Evolutionary conservation across 2,329 filamentous ascomycete species (phyloP), one percentile per base, ranked within the genome.

Genomic region (Alternaria brassicae): DNA sequence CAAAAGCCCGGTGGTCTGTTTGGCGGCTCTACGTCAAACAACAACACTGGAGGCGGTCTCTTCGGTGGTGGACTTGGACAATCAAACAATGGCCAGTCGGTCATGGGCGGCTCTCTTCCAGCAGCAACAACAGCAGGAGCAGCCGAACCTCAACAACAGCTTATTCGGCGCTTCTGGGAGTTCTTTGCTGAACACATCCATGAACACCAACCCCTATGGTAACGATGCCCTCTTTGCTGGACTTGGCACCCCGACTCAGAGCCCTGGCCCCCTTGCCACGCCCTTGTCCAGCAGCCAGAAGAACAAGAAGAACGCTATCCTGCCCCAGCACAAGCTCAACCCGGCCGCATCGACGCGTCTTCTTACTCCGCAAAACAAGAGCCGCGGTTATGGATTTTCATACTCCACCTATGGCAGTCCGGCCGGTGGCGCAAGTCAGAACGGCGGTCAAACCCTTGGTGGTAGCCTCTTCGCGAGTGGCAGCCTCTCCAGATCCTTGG

Each of bases 401-500:
- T 97, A 97, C 79, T 96, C 93, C 65, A 93, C 89, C 2, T 97
- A 96, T 70, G 92, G 92, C 42, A 93, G 91, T 1, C 93, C 94
- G 6, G 88, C 83, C 57, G 91, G 88, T 67, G 86, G 86, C 21
- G 86, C 90, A 4, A 84, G 89, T 72, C 84, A 95, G 70, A 91
- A 90, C 39, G 91, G 90, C 37, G 93, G 91, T 6, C 92, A 93
- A 3, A 87, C 84, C 53, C 86, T 86, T 36, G 65, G 66, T 34
- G 68, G 69, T 36, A 77, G 74, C 48, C 60, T 77, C 12, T 71
- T 77, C 37, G 65, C 70, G 23, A 79, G 80, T 53, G 84, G 88
- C n/a, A 90, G 88, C 72, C 81, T 91, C 42, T 87, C 87, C 56
- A 87, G 91, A 55, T 87, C 87, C 58, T 83, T 97, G 55, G 90